Conservation (phyloP, 176 grass and related monocot genomes). For the Lolium multiflorum region DNA sequence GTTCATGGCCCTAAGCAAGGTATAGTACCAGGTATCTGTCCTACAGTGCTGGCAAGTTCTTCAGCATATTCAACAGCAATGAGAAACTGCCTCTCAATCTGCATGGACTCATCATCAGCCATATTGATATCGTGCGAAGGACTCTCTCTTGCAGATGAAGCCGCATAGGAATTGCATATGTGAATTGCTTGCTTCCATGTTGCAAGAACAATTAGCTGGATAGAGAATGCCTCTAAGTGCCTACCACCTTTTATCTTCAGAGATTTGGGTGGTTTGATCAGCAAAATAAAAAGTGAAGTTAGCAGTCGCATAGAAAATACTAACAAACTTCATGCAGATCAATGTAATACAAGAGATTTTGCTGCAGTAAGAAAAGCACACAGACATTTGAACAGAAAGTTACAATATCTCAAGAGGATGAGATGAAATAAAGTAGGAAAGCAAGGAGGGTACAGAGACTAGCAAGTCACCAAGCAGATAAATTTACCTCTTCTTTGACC, state of each 20-base stretch:
- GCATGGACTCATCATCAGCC: constrained; percentile 51
- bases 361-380: not conserved
- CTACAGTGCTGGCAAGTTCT: constrained; percentile 72
- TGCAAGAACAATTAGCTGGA: constrained; percentile 92
- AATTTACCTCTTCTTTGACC: constrained; percentile 89
- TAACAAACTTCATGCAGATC: constrained; percentile 2
- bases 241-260: constrained; percentile 63
- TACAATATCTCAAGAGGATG: constrained; percentile 34
- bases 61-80: constrained; percentile 77
- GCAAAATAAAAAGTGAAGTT: constrained; percentile 35
- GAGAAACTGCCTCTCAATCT: constrained; percentile 88
- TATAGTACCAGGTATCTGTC: constrained; percentile 71
- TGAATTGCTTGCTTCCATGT: constrained; percentile 97
- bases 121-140: constrained; percentile 48
- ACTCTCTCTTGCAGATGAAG: constrained; percentile 67
- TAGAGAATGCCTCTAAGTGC: constrained; percentile 78
- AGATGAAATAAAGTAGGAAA: constrained; percentile 32
- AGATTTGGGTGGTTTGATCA: constrained; percentile 33
- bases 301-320: constrained; percentile 23
- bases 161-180: constrained; percentile 60
- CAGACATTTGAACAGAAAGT: not conserved
- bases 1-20: constrained; percentile 11
- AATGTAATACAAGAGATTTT: constrained; percentile 7
- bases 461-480: constrained; percentile 28
- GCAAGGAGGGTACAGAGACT: constrained; percentile 12